phyloP scores from a whole-genome alignment of 805 yeast genomes.

The Metschnikowia kunwiensis region DNA sequence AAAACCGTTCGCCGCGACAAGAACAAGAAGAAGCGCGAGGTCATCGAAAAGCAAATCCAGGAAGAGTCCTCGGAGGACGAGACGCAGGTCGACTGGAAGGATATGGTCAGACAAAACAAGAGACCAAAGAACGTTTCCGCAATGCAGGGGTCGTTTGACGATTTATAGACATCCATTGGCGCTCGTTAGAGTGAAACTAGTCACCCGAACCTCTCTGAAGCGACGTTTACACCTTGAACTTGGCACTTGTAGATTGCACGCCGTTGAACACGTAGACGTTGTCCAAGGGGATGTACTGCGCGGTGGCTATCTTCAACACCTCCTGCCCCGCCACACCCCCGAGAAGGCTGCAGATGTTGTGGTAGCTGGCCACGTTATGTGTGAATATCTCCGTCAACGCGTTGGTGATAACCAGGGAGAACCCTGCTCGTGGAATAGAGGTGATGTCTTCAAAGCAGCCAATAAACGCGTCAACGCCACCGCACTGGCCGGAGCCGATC shows the following conservation, averaged over 20 bases:
- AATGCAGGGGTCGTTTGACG: conserved; percentile 61
- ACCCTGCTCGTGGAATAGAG: conserved; percentile 14
- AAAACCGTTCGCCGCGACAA: conserved; percentile 65
- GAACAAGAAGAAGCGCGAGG: conserved; percentile 62
- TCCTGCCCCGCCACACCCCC: conserved; percentile 92
- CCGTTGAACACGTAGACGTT: conserved; percentile 76
- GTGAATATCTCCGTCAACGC: conserved; percentile 34
- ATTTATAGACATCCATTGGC: conserved; percentile 29
- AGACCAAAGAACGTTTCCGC: conserved; percentile 45
- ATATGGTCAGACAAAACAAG: conserved; percentile 63
- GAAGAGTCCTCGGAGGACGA: conserved; percentile 43
- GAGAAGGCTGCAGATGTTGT: conserved; percentile 61
- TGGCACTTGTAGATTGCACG: conserved; percentile 46
- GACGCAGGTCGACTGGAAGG: conserved; percentile 82
- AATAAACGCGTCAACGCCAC: conserved; percentile 22
- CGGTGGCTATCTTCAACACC: conserved; percentile 67
- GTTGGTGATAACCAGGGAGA: conserved; percentile 18
- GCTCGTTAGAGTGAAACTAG: too few relatives aligned
- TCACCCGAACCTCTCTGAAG: too few relatives aligned
- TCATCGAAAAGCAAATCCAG: conserved; percentile 53
- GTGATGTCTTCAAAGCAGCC: conserved; percentile 21
- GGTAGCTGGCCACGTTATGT: conserved; percentile 44
- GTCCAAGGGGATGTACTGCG: conserved; percentile 77
- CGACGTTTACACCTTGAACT: conserved; percentile 31
- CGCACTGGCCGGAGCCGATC: conserved; percentile 20